Percentiles rank a stretch among this genome's conserved stretches.
Evolutionary conservation across 257 asterid species (phyloP).

Genomic region (Knoxia roxburghii): DNA sequence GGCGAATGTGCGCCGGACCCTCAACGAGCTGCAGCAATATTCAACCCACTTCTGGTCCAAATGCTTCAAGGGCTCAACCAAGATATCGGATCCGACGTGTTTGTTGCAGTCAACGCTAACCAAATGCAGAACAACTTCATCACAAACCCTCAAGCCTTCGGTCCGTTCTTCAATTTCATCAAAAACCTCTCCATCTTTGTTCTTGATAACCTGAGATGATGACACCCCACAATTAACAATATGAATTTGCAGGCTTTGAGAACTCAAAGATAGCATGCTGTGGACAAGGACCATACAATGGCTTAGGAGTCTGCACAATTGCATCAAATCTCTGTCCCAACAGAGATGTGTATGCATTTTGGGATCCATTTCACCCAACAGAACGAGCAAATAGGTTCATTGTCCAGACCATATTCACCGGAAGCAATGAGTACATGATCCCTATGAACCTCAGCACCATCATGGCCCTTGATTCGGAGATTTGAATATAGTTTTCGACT

Average conservation of each 20-base stretch:
- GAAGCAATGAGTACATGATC: constrained; percentile 29
- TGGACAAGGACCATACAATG: constrained; percentile 47
- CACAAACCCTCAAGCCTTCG: constrained; percentile 57
- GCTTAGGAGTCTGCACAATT: constrained; percentile 34
- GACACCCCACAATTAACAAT: no score
- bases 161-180: constrained; percentile 28
- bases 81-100: constrained; percentile 43
- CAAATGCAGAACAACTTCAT: constrained; percentile 58
- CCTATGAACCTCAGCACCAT: constrained; percentile 53
- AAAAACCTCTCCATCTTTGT: no score
- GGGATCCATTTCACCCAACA: constrained; percentile 47
- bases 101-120: constrained; percentile 63
- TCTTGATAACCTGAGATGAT: no score
- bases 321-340: constrained; percentile 35
- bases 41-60: constrained; percentile 60
- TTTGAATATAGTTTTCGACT: no score
- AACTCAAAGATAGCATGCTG: constrained; percentile 43
- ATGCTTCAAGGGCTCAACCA: constrained; percentile 49
- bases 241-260: constrained; percentile 37
- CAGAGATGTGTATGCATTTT: constrained; percentile 34
- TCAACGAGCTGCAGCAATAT: constrained; percentile 47
- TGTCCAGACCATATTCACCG: constrained; percentile 28
- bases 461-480: constrained; percentile 27
- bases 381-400: constrained; percentile 40
- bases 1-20: constrained; percentile 71